Conservation (phyloP, 2,329 filamentous ascomycete species). For the Fusarium dlaminii region DNA sequence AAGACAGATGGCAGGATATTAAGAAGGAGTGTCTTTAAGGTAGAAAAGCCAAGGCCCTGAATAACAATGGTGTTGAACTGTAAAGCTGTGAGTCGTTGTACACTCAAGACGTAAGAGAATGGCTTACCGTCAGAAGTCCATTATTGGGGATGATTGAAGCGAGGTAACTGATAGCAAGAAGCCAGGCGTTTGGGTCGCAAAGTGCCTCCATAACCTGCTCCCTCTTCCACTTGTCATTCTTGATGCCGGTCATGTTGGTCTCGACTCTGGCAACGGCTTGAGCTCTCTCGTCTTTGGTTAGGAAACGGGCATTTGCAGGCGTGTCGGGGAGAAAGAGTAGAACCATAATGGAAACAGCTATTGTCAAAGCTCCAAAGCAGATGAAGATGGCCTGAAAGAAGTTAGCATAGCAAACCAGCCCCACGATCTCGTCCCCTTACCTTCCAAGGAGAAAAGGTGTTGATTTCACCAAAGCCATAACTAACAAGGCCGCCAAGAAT, state of each 20-base stretch:
- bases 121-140: neutral
- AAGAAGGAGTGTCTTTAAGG: neutral
- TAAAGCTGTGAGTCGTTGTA: neutral
- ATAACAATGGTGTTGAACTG: neutral
- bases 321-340: neutral
- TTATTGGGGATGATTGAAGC: neutral
- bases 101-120: accelerated
- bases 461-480: neutral
- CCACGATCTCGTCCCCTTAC: accelerated
- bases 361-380: neutral
- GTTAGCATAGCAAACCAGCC: too few species aligned
- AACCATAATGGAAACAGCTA: neutral
- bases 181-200: neutral
- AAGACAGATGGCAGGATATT: neutral
- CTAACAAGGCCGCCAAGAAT: neutral
- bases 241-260: neutral
- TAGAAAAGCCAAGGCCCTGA: neutral
- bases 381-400: neutral
- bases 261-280: neutral
- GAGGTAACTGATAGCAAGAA: neutral
- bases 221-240: neutral
- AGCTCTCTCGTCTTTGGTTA: neutral
- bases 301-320: neutral
- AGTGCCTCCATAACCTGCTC: neutral
- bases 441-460: neutral